phyloP scores from a whole-genome alignment of 179 eudicot species.

The Pouteria campechiana region DNA sequence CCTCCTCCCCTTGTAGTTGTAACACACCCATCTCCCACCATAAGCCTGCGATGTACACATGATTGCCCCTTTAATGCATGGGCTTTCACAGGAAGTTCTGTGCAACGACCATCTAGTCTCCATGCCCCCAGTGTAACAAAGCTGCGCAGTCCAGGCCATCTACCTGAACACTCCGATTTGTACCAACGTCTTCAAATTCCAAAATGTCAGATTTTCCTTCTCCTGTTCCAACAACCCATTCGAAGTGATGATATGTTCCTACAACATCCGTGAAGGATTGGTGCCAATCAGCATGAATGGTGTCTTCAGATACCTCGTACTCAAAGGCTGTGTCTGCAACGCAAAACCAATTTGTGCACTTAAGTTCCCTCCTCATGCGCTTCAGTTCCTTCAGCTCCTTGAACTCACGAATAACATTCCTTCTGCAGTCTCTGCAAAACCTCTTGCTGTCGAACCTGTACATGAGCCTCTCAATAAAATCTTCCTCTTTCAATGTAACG shows the following conservation, averaged over 20 bases:
- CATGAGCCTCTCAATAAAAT: slow-evolving; percentile 91
- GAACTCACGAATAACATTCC: slow-evolving; percentile 94
- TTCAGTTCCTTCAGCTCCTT: slow-evolving; percentile 94
- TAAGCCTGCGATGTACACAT: slow-evolving; percentile 94
- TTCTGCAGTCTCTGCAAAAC: slow-evolving; percentile 95
- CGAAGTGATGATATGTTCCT: slow-evolving; percentile 88
- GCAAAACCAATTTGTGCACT: slow-evolving; percentile 95
- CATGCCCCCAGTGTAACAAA: slow-evolving; percentile 86
- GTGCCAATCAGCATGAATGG: slow-evolving; percentile 91
- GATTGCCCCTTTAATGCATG: slow-evolving; percentile 88
- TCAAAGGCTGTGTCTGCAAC: slow-evolving; percentile 87
- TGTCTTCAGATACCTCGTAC: slow-evolving; percentile 87
- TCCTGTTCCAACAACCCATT: slow-evolving; percentile 96
- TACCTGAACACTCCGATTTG: slow-evolving; percentile 69
- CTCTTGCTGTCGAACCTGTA: slow-evolving; percentile 97
- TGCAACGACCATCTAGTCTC: slow-evolving; percentile 70
- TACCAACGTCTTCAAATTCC: slow-evolving; percentile 88
- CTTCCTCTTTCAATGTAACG: slow-evolving; percentile 98
- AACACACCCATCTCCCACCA: slow-evolving; percentile 90
- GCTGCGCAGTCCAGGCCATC: slow-evolving; percentile 76
- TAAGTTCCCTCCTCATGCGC: slow-evolving; percentile 70
- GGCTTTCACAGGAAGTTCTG: slow-evolving; percentile 83
- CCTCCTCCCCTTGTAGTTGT: slow-evolving; percentile 73
- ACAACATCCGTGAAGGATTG: slow-evolving; percentile 65
- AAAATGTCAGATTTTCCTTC: slow-evolving; percentile 95